Base-by-base conservation (phyloP, 257 asterid genomes). In the Nemophila menziesii region DNA sequence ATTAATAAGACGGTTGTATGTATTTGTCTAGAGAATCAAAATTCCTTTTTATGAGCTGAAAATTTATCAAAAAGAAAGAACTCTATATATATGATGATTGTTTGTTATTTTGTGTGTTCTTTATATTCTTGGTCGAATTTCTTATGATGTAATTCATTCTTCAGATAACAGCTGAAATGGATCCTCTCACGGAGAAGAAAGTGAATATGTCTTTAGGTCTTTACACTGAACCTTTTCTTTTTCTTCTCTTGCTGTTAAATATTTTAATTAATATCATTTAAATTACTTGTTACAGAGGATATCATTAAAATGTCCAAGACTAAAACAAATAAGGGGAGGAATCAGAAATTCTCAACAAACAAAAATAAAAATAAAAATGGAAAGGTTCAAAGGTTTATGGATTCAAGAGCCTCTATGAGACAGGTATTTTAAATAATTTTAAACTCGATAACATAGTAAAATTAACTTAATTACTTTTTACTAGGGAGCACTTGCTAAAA, bases 131-230 rank as follows among this genome's bases (percentile, higher is more conserved):
- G n/a, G n/a, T n/a, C n/a, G n/a, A n/a, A n/a, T n/a, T n/a, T 18
- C 5, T 2, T 41, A 16, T 47, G 9, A 29, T 7, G 9, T 16
- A 18, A 3, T 20, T 4, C 23, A 2, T 10, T 15, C 22, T 15
- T 44, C 81, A 83, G 93, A 87, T 87, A 93, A 89, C 79, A 33
- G 46, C 79, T 47, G 71, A 74, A 61, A 68, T 78, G 22, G 65
- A 83, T 70, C 93, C 93, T 33, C 74, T 77, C 51, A 78, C 97
- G 5, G 97, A 87, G 86, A 87, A 87, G 78, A 87, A 87, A 75
- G 83, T 83, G 87, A 80, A 73, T 44, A 83, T 87, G 97, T 55
- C 89, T 21, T 66, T 87, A 68, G 97, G 97, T 87, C 43, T 17
- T 71, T 39, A 6, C 34, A 36, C 60, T 11, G 16, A 15, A 17